These are phyloP conservation scores for Aureobasidium sp. DNA, from an alignment of 2,329 filamentous ascomycete genomes.

Conservation along the genomic window DNA sequence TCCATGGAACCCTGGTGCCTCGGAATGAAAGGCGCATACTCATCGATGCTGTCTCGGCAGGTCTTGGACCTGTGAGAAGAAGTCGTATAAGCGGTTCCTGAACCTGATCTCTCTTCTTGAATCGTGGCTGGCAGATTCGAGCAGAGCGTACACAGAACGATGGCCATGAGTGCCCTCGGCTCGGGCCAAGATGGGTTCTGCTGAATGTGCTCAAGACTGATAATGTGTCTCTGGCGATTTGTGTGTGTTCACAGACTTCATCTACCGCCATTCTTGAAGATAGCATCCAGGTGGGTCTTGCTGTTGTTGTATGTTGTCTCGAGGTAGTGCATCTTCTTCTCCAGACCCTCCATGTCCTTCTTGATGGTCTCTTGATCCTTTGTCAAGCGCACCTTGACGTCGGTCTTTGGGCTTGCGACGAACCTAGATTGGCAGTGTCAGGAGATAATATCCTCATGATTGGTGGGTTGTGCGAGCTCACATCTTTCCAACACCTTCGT, in stretches of 20 bases:
- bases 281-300: constrained; percentile 81
- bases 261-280: constrained; percentile 51
- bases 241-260: neutral
- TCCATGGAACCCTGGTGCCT: neutral
- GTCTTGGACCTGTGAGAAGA: neutral
- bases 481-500: constrained; percentile 98
- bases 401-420: constrained; percentile 64
- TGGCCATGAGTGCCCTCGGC: neutral
- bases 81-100: neutral
- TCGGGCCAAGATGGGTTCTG: neutral
- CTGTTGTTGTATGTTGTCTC: constrained; percentile 96
- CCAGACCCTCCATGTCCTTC: constrained; percentile 69
- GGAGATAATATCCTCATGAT: neutral
- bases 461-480: constrained; percentile 38
- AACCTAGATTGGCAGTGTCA: constrained; percentile 57
- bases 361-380: constrained; percentile 68
- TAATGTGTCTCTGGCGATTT: neutral
- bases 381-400: constrained; percentile 68
- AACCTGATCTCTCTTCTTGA: neutral
- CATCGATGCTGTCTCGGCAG: neutral
- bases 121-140: neutral
- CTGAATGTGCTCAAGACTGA: neutral
- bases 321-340: constrained; percentile 85
- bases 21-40: neutral
- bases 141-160: neutral